Conservation (phyloP, 805 yeast species). For the Hanseniaspora meyeri region DNA sequence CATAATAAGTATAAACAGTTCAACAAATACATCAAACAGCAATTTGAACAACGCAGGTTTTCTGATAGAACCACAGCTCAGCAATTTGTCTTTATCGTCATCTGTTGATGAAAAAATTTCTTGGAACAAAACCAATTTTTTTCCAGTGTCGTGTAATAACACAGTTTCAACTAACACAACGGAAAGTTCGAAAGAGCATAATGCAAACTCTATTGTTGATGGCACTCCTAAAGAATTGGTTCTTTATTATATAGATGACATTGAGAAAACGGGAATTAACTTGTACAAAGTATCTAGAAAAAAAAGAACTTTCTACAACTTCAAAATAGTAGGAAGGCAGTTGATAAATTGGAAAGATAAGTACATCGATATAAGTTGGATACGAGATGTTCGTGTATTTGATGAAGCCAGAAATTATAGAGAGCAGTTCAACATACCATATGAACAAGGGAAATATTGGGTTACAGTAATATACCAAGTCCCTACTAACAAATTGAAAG, state of each 20-base stretch:
- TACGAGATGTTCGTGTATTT: constrained; percentile 34
- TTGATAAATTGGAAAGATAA: constrained; percentile 25
- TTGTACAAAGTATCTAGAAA: constrained; percentile 25
- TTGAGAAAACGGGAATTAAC: constrained; percentile 16
- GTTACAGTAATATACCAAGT: constrained; percentile 62
- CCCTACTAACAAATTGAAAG: constrained; percentile 52
- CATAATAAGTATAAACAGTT: not conserved
- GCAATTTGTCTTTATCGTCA: not conserved
- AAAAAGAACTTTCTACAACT: constrained; percentile 20
- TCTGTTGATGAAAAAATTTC: not conserved
- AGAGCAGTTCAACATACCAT: constrained; percentile 67
- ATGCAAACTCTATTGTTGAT: not conserved
- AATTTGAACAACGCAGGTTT: not conserved
- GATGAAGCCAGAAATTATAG: constrained; percentile 71
- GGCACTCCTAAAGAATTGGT: not conserved
- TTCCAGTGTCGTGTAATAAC: not conserved
- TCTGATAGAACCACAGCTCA: not conserved
- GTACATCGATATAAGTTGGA: constrained; percentile 24
- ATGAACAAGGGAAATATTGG: constrained; percentile 60
- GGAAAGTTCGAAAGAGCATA: not conserved
- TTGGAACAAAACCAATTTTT: not conserved
- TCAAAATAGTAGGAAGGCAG: constrained; percentile 19
- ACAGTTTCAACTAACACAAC: not conserved
- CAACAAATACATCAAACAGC: not conserved
- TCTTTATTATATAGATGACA: not conserved